These are phyloP conservation scores for Domatiomyces catenatus DNA, from an alignment of 2,329 filamentous ascomycete genomes.

Conservation along the genomic window DNA sequence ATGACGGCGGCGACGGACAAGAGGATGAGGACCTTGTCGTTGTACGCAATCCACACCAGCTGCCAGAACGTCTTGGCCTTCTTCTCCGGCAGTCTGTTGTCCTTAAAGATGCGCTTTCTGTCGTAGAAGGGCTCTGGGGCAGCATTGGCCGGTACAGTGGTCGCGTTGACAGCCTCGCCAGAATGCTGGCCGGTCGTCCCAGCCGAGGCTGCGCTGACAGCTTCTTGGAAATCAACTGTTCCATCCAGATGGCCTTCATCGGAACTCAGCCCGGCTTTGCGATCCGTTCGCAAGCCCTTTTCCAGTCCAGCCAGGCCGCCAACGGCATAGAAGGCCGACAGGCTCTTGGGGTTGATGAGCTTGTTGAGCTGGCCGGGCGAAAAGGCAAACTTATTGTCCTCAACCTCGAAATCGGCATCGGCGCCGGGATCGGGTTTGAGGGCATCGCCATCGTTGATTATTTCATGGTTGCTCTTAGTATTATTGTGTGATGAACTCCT, in stretches of 20 bases:
- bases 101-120: conserved; percentile 53
- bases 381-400: conserved; percentile 57
- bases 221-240: conserved; percentile 54
- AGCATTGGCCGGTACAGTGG: conserved; percentile 10
- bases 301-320: conserved; percentile 59
- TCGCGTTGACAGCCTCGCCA: conserved; percentile 7
- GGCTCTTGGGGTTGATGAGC: conserved; percentile 63
- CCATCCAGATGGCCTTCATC: conserved; percentile 53
- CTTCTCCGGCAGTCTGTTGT: conserved; percentile 50
- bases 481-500: conserved; percentile 15
- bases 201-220: conserved; percentile 19
- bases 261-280: conserved; percentile 48
- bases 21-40: conserved; percentile 60
- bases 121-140: conserved; percentile 28
- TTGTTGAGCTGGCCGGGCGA: conserved; percentile 60
- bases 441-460: conserved; percentile 47
- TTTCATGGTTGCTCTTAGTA: conserved; percentile 26
- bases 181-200: conserved; percentile 8
- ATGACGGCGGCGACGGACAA: conserved; percentile 53
- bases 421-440: conserved; percentile 55
- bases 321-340: conserved; percentile 58
- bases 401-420: conserved; percentile 52
- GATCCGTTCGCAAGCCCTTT: conserved; percentile 54
- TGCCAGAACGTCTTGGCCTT: conserved; percentile 51
- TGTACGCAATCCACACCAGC: conserved; percentile 61